Percentiles rank a stretch among this genome's conserved stretches.
phyloP scores from a whole-genome alignment of 768 basidiomycete genomes.

The Suillus tomentosus region DNA sequence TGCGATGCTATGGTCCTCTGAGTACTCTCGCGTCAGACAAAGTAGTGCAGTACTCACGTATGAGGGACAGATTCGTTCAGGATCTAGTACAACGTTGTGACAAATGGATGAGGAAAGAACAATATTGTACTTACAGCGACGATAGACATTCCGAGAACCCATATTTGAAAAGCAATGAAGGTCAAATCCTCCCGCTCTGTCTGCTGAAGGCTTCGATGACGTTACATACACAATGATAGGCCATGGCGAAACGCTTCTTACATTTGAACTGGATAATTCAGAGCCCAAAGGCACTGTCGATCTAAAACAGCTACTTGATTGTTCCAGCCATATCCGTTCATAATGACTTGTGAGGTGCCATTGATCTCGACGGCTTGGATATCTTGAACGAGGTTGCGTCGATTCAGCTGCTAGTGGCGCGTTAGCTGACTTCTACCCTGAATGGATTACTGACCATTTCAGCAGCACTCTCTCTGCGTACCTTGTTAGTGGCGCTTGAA shows the following conservation, averaged over 20 bases:
- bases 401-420: neutral
- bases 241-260: slow-evolving; percentile 37
- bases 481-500: neutral
- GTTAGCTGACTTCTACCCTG: neutral
- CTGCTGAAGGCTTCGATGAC: slow-evolving; percentile 53
- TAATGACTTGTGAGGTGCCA: slow-evolving; percentile 25
- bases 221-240: slow-evolving; percentile 7
- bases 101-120: slow-evolving; percentile 21
- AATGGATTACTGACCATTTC: neutral
- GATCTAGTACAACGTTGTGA: slow-evolving; percentile 24
- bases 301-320: slow-evolving; percentile 42
- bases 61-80: slow-evolving; percentile 83
- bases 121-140: slow-evolving; percentile 47
- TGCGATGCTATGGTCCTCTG: slow-evolving; percentile 45
- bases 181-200: slow-evolving; percentile 79
- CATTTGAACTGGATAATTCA: slow-evolving; percentile 73
- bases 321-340: slow-evolving; percentile 38
- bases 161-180: slow-evolving; percentile 78
- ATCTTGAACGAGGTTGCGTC: slow-evolving; percentile 21
- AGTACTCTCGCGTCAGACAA: neutral
- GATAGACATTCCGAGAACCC: slow-evolving; percentile 78
- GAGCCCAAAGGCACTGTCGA: slow-evolving; percentile 53
- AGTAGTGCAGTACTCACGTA: slow-evolving; percentile 35
- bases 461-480: neutral
- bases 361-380: slow-evolving; percentile 31